A percentile compares a stretch with the other conserved stretches of the same genome.
Evolutionary conservation across 768 basidiomycete species (phyloP).

Genomic region (Phlegmacium glaucopus): DNA sequence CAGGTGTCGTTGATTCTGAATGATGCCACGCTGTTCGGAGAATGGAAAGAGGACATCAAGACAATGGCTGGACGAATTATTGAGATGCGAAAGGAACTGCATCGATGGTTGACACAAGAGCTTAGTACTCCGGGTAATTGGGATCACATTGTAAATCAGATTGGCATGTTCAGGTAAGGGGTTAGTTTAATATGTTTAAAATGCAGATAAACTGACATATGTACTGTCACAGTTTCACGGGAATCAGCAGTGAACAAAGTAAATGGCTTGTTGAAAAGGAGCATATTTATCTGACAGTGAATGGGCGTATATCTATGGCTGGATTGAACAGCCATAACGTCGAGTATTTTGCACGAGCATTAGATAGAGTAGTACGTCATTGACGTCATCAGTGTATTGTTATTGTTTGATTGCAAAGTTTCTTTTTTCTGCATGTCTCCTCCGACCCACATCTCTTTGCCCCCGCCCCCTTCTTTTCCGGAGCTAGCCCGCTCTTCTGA

Average conservation of each 20-base stretch:
- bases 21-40: slow-evolving; percentile 65
- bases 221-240: slow-evolving; percentile 64
- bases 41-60: slow-evolving; percentile 88
- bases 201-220: slow-evolving; percentile 1
- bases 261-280: slow-evolving; percentile 63
- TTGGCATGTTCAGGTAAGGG: slow-evolving; percentile 91
- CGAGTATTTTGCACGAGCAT: slow-evolving; percentile 63
- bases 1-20: slow-evolving; percentile 84
- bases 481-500: slow-evolving; percentile 27
- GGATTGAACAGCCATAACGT: slow-evolving; percentile 82
- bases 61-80: slow-evolving; percentile 95
- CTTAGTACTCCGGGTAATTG: slow-evolving; percentile 88
- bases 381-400: slow-evolving; percentile 34
- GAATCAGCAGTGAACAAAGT: slow-evolving; percentile 65
- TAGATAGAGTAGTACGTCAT: slow-evolving; percentile 61
- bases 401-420: slow-evolving; percentile 19
- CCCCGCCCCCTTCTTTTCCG: slow-evolving; percentile 35
- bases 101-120: slow-evolving; percentile 69
- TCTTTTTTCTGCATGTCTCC: slow-evolving; percentile 10
- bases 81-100: slow-evolving; percentile 80
- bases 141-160: slow-evolving; percentile 95
- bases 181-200: neutral
- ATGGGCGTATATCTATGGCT: slow-evolving; percentile 94
- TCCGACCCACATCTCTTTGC: slow-evolving; percentile 32
- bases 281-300: slow-evolving; percentile 83